Evolutionary conservation across 805 yeast genomes (phyloP), one percentile per base, ranked within the genome.

Genomic region (Candida chauliodis): DNA sequence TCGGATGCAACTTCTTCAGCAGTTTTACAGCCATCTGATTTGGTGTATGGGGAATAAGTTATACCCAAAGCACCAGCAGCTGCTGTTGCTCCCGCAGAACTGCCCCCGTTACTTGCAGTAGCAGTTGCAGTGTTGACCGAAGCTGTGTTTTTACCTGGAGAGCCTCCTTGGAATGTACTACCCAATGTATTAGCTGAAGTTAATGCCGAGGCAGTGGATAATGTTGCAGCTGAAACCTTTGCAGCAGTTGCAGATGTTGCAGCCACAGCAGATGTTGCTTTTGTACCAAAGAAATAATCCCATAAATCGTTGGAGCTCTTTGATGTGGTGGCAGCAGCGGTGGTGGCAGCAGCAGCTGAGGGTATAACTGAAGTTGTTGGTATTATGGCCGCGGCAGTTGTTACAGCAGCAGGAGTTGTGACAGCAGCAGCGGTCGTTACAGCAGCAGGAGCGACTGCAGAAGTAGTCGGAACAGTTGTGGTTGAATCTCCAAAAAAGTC

Each of bases 11-110:
- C 84, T 50, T 75, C 71, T 19, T 65, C 47, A 26, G 76, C 62
- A 26, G 82, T 56, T 69, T 85, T 85, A 72, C 95, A 85, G 19
- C 64, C 62, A 61, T 90, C 91, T 43, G 71, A 59, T 41, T 73
- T 57, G 42, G 79, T 66, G 75, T 85, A 85, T 50, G 95, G 95
- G 36, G 90, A 79, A 74, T 85, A 85, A 41, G 89, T 78, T 53
- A 85, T 72, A 74, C 93, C 95, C 63, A 74, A 78, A 45, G 81
- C 71, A 44, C 75, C 73, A 22, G 69, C 70, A 22, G 64, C 53
- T 54, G 61, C 48, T 44, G 58, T 20, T 14, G 41, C 42, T 14
- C 47, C 38, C 66, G 45, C 43, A 24, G 70, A 41, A 30, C 52
- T 34, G 13, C 45, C 42, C 13, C 45, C 45, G 33, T 65, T 38